Evolutionary conservation across 2,329 filamentous ascomycete genomes (phyloP).

Genomic region (Whalleya microplaca): DNA sequence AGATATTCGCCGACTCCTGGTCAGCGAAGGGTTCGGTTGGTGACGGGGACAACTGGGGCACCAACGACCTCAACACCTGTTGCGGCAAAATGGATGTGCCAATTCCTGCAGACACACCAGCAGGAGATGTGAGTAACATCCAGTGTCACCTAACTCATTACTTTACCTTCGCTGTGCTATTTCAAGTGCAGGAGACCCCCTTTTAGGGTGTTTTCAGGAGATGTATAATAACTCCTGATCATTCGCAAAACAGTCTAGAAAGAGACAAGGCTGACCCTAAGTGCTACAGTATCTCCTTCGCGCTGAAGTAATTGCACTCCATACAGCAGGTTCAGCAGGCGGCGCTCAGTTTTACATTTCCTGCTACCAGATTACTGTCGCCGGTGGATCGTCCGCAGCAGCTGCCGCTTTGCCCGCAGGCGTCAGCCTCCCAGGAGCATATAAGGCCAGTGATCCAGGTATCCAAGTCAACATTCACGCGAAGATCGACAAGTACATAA

Average conservation of each 20-base stretch:
- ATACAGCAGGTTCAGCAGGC: conserved; percentile 41
- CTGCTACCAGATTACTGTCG: conserved; percentile 38
- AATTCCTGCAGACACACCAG: conserved; percentile 45
- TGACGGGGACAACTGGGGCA: conserved; percentile 51
- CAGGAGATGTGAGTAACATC: conserved; percentile 39
- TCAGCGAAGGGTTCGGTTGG: conserved; percentile 44
- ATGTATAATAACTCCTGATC: no score
- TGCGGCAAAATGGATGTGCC: conserved; percentile 48
- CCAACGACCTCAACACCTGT: conserved; percentile 44
- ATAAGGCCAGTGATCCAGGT: conserved; percentile 48
- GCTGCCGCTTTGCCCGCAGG: conserved; percentile 38
- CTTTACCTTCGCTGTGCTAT: background rate
- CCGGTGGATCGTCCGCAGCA: conserved; percentile 33
- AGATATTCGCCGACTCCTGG: conserved; percentile 55
- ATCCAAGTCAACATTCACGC: conserved; percentile 53
- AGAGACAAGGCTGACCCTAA: background rate
- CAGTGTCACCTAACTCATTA: background rate
- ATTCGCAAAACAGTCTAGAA: background rate
- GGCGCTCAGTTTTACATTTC: conserved; percentile 39
- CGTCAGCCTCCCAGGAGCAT: conserved; percentile 47
- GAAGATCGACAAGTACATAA: conserved; percentile 43
- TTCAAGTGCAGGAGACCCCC: background rate
- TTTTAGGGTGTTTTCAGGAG: background rate
- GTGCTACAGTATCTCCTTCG: conserved; percentile 44
- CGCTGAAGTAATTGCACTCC: conserved; percentile 49